Conservation (phyloP, 148 eudicot genomes). For the Fagopyrum homotropicum region DNA sequence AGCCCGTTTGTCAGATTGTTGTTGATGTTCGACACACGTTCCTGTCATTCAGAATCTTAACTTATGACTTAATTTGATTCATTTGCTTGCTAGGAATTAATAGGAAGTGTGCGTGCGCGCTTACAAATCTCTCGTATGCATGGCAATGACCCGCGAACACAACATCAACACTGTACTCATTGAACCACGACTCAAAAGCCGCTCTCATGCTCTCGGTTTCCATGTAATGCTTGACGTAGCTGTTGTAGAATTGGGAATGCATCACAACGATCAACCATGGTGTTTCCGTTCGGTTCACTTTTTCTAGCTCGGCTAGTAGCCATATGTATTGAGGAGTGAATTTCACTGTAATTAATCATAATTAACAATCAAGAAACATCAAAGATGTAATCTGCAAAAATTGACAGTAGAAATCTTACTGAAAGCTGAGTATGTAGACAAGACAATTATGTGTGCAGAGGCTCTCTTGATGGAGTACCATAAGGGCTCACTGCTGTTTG, state of each 20-base stretch:
- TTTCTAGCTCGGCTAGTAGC: conserved; percentile 66
- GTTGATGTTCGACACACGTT: conserved; percentile 53
- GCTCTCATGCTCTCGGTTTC: conserved; percentile 92
- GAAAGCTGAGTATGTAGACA: conserved; percentile 55
- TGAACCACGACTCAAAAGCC: conserved; percentile 65
- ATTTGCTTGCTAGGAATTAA: too few species aligned
- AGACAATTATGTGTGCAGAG: too few species aligned
- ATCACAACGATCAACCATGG: conserved; percentile 78
- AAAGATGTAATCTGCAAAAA: background rate
- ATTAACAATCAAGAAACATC: background rate
- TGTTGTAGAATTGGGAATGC: conserved; percentile 87
- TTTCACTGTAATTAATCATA: conserved; percentile 33
- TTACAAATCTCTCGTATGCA: conserved; percentile 53
- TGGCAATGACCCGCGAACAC: conserved; percentile 63
- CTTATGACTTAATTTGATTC: background rate
- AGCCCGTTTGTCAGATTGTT: conserved; percentile 37
- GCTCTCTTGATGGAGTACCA: too few species aligned
- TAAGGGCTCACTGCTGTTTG: too few species aligned
- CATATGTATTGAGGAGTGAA: conserved; percentile 85
- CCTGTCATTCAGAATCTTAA: conserved; percentile 23
- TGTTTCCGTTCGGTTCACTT: conserved; percentile 69
- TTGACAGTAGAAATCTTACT: conserved; percentile 26
- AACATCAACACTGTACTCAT: conserved; percentile 47
- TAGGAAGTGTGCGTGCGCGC: background rate
- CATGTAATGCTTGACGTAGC: conserved; percentile 82